Evolutionary conservation across 495 filamentous ascomycete genomes (phyloP), one percentile per base, ranked within the genome.

Genomic region (Penicillium pancosmium): DNA sequence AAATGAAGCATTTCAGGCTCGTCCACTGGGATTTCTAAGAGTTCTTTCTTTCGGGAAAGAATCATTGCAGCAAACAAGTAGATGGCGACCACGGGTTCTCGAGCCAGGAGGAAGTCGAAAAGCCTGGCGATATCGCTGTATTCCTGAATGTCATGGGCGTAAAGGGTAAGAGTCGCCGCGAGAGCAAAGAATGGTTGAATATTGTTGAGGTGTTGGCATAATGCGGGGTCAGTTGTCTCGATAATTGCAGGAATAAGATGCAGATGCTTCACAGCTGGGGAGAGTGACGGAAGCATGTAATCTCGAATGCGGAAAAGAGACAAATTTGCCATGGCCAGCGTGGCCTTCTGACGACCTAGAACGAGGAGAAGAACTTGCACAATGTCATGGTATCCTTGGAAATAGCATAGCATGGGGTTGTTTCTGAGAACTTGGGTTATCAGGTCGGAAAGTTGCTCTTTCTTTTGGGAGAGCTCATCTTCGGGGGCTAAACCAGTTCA

Each of bases 331-430:
- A 96, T 86, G 31, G 88, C 86, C 3, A 74, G 64, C 27, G 78
- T 67, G 4, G 80, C 72, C n/a, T 76, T 56, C 5, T 84, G 79
- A 35, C 77, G 70, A 18, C 87, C 88, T 3, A 98, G 78, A 7
- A 96, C 91, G 15, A 98, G 82, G 5, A 97, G 83, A 48, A 98
- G 80, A n/a, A 98, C 94, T 70, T 98, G 95, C 61, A 90, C 93
- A 66, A 98, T 97, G 74, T 98, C 94, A 69, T 98, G 94, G 73
- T 96, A 98, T 60, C 94, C 94, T 79, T 98, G 94, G 76, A 98
- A 98, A 74, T 98, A 98, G 74, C 85, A 89, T 12, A 98, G 86
- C 78, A 89, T 87, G 5, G 94, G 95, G 66, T 97, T 81, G 10
- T 84, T 81, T 16, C 94, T 84, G 23, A 97, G 82, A 18, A 92